Evolutionary conservation across 495 filamentous ascomycete species (phyloP), one percentile per base, ranked within the genome.

Genomic region (Parachaetomium inaequale): DNA sequence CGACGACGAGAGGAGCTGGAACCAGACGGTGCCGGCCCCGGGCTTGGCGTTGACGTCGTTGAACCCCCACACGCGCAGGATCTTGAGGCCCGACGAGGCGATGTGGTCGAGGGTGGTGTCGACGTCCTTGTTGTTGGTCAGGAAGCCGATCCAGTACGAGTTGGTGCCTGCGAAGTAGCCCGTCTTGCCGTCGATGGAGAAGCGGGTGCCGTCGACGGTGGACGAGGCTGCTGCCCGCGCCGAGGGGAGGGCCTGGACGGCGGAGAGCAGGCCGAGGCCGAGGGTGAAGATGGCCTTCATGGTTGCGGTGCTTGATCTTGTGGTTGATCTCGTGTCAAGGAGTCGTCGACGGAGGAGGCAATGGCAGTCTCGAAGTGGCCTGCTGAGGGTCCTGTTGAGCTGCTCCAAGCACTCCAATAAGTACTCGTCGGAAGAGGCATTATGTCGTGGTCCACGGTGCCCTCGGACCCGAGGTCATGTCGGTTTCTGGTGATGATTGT

Each of bases 61-160:
- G 76, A 91, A 91, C 0, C 86, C 87, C 88, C 88, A 90, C 57
- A 88, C 78, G 12, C 88, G 84, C 38, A 89, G 75, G 66, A 90
- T 85, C 65, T 87, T 87, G 56, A 89, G 78, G 2, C 85, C 86
- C 14, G 86, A 79, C 25, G 74, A 61, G 10, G 57, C 60, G 49
- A 82, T 70, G 55, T 82, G 70, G 64, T 84, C 75, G 15, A 80
- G 67, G 45, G 86, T 75, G n/a, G 79, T 78, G 63, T 88, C 84
- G 11, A 89, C 82, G 68, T 90, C 86, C n/a, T 69, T 74, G 62
- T 83, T 78, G 69, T 83, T 84, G 21, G 77, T 83, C 25, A 90
- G 79, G 76, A 90, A 90, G 19, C 80, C 76, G 63, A 90, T 82
- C 87, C 87, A 92, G 78, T 91, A 92, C 49, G 82, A 75, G 73